phyloP scores from a whole-genome alignment of 1,284 basidiomycete genomes.

The Rhizoctonia solani region DNA sequence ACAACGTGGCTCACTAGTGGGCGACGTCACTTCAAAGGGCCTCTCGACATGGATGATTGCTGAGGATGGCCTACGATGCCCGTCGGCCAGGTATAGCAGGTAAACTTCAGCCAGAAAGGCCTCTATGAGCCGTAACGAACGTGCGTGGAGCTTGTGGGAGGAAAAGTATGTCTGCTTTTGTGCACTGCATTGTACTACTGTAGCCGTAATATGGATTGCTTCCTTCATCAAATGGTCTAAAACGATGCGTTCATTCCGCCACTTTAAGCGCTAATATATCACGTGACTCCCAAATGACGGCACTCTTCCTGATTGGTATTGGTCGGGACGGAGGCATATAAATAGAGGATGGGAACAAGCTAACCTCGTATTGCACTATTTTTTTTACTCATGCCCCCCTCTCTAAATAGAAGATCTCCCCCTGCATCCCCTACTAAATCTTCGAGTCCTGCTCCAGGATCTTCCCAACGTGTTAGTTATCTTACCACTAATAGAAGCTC shows the following conservation, averaged over 20 bases:
- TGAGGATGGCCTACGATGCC: slow-evolving; percentile 17
- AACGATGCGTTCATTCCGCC: not conserved
- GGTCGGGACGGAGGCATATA: slow-evolving; percentile 18
- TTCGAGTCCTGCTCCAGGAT: not conserved
- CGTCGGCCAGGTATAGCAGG: not conserved
- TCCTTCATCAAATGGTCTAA: slow-evolving; percentile 6
- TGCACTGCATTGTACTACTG: slow-evolving; percentile 1
- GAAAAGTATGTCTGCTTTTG: not conserved
- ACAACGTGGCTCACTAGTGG: slow-evolving; percentile 47
- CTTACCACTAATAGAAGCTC: too few relatives aligned
- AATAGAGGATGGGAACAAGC: not conserved
- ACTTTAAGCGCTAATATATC: not conserved
- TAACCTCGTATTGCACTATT: not conserved
- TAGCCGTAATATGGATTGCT: slow-evolving; percentile 7
- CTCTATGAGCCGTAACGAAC: not conserved
- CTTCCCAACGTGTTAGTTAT: not conserved
- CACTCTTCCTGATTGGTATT: not conserved
- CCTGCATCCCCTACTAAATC: not conserved
- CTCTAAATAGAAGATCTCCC: too few relatives aligned
- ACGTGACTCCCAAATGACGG: slow-evolving; percentile 12
- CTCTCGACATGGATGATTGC: slow-evolving; percentile 45
- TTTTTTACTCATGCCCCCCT: too few relatives aligned
- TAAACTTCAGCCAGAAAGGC: slow-evolving; percentile 3
- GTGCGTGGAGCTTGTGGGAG: too few relatives aligned
- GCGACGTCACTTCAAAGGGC: slow-evolving; percentile 47